Evolutionary conservation across 2,329 filamentous ascomycete genomes (phyloP), one percentile per base, ranked within the genome.

Genomic region (Claviceps lovelessii): DNA sequence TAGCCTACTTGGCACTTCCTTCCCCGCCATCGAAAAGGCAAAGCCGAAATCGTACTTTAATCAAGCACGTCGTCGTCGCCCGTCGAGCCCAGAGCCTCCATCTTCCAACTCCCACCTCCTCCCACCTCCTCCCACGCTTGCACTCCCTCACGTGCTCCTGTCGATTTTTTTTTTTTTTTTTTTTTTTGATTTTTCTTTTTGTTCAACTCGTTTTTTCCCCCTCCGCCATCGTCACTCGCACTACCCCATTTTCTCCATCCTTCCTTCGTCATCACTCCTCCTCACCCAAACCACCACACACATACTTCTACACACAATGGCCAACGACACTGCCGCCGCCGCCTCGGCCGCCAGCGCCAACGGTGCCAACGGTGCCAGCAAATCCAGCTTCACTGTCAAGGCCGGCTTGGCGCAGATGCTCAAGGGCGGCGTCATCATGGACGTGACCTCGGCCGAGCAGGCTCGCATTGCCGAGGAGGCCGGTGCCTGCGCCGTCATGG

Each of bases 371-470:
- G 68, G 72, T 61, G 63, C 65, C 50, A 70, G 72, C 61, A 73
- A 71, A 59, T 65, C 72, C 61, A 77, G 81, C 71, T 95, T 96
- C 72, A 84, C 84, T 62, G 85, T 96, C 79, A 98, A 98, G 80
- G 86, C 89, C 54, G 93, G 91, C 57, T 78, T 98, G 60, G 93
- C 93, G 29, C 87, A 95, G 72, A 98, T 98, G 93, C 77, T 97
- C 73, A 96, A 97, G 79, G 93, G 93, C 68, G 93, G 93, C 65
- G 93, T 98, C 61, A 98, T 98, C 73, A 98, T 98, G 93, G 93
- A 98, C 72, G 93, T 97, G 56, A 89, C 94, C 59, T 88, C 91
- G 70, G 88, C 90, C 31, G 86, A 88, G 67, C 90, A 95, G 77
- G 90, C 93, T 59, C 88, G 88, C 73, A 96, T 98, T 69, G 93